Evolutionary conservation across 2,329 filamentous ascomycete species (phyloP), one percentile per base, ranked within the genome.

Genomic region (Alternaria conjuncta): DNA sequence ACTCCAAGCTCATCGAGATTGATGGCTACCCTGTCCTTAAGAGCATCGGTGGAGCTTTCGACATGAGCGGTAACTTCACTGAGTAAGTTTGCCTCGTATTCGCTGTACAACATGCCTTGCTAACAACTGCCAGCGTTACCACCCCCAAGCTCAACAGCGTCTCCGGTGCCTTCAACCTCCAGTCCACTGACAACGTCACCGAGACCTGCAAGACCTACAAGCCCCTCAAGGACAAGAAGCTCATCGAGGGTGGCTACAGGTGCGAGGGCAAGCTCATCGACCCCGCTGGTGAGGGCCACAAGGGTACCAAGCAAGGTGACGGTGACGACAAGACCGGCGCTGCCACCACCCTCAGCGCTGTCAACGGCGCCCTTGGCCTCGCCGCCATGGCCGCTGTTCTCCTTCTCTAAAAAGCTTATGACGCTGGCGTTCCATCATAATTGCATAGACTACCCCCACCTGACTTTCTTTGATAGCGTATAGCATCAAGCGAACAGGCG

Each of bases 21-120:
- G 81, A 87, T 68, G 88, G 88, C 32, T 92, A 98, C 82, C 86
- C 87, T 65, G 78, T 84, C 68, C 87, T 99, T 26, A 78, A 87
- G 77, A 87, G 84, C 59, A 88, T 97, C 63, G 87, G 72, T 68
- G 95, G 94, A 83, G 93, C 93, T 74, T 86, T 98, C 77, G 90
- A 93, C 80, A 88, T 97, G 80, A 89, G 90, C 74, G 96, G 96
- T 75, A 91, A 89, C 84, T 96, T 97, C 82, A 86, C 89, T 67
- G 85, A 87, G 93, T 96, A 86, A 85, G 92, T 88, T 18, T 43
- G 5, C 4, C 6, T 8, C 43, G 11, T 8, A 26, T 41, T 4
- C 11, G 11, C 5, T 28, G 5, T 20, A 9, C 23, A n/a, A n/a
- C 10, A 20, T 26, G 5, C 3, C 15, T 53, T 47, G 26, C 79